phyloP scores from a whole-genome alignment of 352 stramenopile genomes.

The Phytophthora sp. region DNA sequence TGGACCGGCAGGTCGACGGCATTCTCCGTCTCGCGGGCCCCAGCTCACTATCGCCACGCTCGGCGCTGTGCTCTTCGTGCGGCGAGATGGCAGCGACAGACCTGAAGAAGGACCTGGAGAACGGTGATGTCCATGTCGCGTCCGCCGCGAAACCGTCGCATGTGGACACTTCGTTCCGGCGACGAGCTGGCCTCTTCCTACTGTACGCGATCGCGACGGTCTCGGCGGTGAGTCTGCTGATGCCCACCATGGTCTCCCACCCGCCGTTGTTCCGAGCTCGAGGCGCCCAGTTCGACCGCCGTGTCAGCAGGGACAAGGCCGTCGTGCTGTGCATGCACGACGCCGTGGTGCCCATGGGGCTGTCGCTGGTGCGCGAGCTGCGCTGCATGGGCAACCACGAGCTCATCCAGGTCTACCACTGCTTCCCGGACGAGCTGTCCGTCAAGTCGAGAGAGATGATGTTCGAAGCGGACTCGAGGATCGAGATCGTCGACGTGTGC shows the following conservation, averaged over 20 bases:
- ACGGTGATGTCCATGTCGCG: neutral
- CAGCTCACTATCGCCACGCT: neutral
- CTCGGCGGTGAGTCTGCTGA: neutral
- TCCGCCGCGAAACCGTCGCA: conserved; percentile 16
- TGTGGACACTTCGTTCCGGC: conserved; percentile 8
- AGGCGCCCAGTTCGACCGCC: conserved; percentile 20
- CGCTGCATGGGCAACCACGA: conserved; percentile 51
- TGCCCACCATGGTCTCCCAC: conserved; percentile 1
- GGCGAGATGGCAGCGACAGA: neutral
- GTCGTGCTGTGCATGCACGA: conserved; percentile 55
- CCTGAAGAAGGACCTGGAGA: conserved; percentile 21
- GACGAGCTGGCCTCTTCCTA: conserved; percentile 12
- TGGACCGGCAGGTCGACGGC: neutral
- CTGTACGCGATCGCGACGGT: conserved; percentile 3
- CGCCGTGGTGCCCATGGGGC: conserved; percentile 38
- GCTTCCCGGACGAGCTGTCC: conserved; percentile 46
- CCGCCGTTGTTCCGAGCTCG: conserved; percentile 14
- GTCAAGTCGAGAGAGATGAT: conserved; percentile 32
- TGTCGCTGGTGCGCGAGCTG: conserved; percentile 53
- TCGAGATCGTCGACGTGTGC: conserved; percentile 58
- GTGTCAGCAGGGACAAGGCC: conserved; percentile 29
- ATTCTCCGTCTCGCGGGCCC: conserved; percentile 7
- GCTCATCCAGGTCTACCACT: conserved; percentile 61
- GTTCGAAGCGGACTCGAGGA: conserved; percentile 24
- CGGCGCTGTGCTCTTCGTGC: neutral